Percentiles rank a stretch among this genome's conserved stretches.
Evolutionary conservation across 768 basidiomycete species (phyloP).

Genomic region (Collybia mongolica): DNA sequence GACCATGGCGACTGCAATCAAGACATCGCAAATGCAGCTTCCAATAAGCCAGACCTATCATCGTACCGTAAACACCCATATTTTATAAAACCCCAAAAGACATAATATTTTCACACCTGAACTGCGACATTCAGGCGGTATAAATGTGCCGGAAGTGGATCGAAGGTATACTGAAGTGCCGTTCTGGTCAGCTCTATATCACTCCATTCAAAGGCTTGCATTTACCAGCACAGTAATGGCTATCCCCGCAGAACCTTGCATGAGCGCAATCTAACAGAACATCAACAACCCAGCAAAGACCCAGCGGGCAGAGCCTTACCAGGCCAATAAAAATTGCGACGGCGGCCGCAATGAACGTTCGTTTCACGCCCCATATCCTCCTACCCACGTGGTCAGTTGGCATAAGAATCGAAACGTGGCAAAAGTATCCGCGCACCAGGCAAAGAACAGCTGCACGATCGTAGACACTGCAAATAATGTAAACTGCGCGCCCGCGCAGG

Average conservation of each 20-base stretch:
- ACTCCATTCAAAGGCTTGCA: background rate
- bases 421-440: background rate
- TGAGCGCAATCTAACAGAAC: background rate
- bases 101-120: too few relatives aligned
- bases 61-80: background rate
- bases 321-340: background rate
- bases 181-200: too few relatives aligned
- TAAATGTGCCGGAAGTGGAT: too few relatives aligned
- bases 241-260: background rate
- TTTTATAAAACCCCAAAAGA: too few relatives aligned
- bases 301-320: background rate
- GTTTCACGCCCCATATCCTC: conserved; percentile 4
- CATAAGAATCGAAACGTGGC: background rate
- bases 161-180: too few relatives aligned
- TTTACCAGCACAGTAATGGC: background rate
- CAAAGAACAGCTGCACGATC: conserved; percentile 4
- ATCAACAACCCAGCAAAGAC: background rate
- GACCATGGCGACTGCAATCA: conserved; percentile 1
- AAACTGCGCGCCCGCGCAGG: too few relatives aligned
- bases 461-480: background rate
- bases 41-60: background rate
- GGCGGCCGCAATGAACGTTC: background rate
- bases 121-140: too few relatives aligned
- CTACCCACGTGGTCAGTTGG: background rate
- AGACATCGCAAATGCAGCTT: conserved; percentile 1